phyloP scores from a whole-genome alignment of 2,329 filamentous ascomycete genomes.

The Trichoderma breve region DNA sequence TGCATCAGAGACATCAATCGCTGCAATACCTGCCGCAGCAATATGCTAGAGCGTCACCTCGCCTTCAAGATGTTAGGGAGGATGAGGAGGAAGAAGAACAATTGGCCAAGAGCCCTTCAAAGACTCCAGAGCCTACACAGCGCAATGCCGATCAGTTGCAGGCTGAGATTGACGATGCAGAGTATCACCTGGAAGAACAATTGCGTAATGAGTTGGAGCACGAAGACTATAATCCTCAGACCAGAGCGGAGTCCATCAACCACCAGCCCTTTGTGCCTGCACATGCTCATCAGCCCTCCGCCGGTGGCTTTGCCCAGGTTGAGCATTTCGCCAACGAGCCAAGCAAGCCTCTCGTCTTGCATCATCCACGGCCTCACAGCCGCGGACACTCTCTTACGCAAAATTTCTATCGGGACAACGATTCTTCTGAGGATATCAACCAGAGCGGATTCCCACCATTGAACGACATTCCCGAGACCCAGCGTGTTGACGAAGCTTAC shows the following conservation, averaged over 20 bases:
- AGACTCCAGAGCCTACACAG: slow-evolving; percentile 50
- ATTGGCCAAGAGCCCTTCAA: slow-evolving; percentile 49
- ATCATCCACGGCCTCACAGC: slow-evolving; percentile 72
- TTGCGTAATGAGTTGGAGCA: slow-evolving; percentile 77
- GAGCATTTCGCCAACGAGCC: slow-evolving; percentile 54
- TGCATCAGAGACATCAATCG: slow-evolving; percentile 59
- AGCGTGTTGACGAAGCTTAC: slow-evolving; percentile 53
- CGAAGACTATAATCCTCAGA: slow-evolving; percentile 70
- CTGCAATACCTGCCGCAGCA: slow-evolving; percentile 57
- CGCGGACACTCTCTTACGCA: slow-evolving; percentile 70
- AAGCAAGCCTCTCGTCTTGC: slow-evolving; percentile 57
- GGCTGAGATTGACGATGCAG: slow-evolving; percentile 79
- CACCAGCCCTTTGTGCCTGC: slow-evolving; percentile 28
- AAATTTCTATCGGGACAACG: slow-evolving; percentile 59
- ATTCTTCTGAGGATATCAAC: slow-evolving; percentile 42
- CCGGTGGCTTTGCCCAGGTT: slow-evolving; percentile 48
- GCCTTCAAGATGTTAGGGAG: slow-evolving; percentile 71
- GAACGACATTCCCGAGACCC: slow-evolving; percentile 40
- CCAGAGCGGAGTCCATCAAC: slow-evolving; percentile 35
- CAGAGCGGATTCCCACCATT: slow-evolving; percentile 40
- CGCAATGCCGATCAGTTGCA: slow-evolving; percentile 69
- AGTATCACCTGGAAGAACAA: slow-evolving; percentile 80
- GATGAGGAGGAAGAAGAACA: slow-evolving; percentile 69
- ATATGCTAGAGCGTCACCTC: slow-evolving; percentile 56
- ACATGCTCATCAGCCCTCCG: slow-evolving; percentile 46